Conservation (phyloP, 306 rosid species). For the Psophocarpus tetragonolobus region DNA sequence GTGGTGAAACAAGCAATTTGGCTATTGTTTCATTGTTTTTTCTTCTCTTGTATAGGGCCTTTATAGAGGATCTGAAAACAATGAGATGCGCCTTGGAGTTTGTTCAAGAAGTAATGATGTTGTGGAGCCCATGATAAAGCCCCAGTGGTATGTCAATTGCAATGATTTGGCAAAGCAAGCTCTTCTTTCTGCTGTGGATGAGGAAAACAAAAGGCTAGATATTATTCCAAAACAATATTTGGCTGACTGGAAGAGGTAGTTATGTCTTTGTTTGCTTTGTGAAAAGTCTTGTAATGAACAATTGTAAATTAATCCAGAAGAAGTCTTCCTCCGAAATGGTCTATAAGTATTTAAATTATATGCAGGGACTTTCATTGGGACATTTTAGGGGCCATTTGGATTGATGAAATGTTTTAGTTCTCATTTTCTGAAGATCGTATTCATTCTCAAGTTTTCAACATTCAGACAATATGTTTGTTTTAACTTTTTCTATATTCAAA, state of each 20-base stretch:
- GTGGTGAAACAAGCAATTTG: background rate
- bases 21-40: slow-evolving; percentile 26
- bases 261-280: slow-evolving; percentile 25
- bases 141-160: slow-evolving; percentile 91
- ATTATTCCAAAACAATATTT: slow-evolving; percentile 81
- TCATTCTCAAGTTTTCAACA: too few species aligned
- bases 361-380: background rate
- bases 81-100: slow-evolving; percentile 92
- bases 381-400: too few species aligned
- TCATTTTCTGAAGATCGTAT: too few species aligned
- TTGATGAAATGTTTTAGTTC: too few species aligned
- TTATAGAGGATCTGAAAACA: slow-evolving; percentile 76
- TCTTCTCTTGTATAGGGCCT: slow-evolving; percentile 63
- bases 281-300: background rate
- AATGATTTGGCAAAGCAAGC: slow-evolving; percentile 64
- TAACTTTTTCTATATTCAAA: too few species aligned
- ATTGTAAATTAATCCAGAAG: background rate
- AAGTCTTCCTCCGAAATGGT: slow-evolving; percentile 9
- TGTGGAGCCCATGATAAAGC: slow-evolving; percentile 93
- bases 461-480: too few species aligned
- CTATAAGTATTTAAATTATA: background rate
- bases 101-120: slow-evolving; percentile 96
- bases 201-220: slow-evolving; percentile 64
- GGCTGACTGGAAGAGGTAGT: slow-evolving; percentile 83
- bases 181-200: slow-evolving; percentile 72